Evolutionary conservation across 2,329 filamentous ascomycete species (phyloP).

Genomic region (Fusarium coicis): DNA sequence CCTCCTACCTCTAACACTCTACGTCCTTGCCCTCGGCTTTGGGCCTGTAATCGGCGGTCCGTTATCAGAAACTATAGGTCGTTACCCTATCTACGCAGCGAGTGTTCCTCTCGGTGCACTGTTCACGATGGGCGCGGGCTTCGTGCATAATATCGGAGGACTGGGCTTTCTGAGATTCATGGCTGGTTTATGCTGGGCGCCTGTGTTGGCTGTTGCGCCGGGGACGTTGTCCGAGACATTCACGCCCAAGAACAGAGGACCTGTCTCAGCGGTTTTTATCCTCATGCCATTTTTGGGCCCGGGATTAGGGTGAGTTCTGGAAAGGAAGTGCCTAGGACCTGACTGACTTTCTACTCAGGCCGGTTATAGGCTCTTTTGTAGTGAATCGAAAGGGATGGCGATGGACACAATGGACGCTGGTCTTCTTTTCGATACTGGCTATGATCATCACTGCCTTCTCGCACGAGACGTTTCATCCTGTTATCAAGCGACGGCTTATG

Average conservation of each 20-base stretch:
- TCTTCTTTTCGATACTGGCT: conserved; percentile 57
- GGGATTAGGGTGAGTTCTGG: conserved; percentile 56
- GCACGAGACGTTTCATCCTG: conserved; percentile 68
- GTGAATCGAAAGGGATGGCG: conserved; percentile 59
- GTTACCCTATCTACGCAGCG: conserved; percentile 62
- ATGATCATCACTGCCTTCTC: conserved; percentile 53
- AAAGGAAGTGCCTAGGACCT: rapidly evolving
- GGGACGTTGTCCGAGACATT: conserved; percentile 64
- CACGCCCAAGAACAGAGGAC: conserved; percentile 53
- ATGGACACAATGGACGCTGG: conserved; percentile 63
- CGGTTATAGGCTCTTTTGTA: conserved; percentile 61
- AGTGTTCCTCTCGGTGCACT: conserved; percentile 60
- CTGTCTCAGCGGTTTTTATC: conserved; percentile 58
- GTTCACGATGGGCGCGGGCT: conserved; percentile 66
- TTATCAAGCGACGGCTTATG: conserved; percentile 54
- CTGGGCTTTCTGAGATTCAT: conserved; percentile 67
- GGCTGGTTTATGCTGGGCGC: conserved; percentile 62
- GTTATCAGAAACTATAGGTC: conserved; percentile 67
- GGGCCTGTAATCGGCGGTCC: conserved; percentile 70
- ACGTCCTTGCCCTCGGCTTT: conserved; percentile 68
- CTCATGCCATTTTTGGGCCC: conserved; percentile 65
- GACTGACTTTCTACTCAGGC: conserved; percentile 44
- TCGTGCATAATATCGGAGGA: conserved; percentile 60
- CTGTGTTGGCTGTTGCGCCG: conserved; percentile 60
- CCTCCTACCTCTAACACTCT: conserved; percentile 68